Conservation (phyloP, 2,329 filamentous ascomycete species). For the Trichoderma harzianum region DNA sequence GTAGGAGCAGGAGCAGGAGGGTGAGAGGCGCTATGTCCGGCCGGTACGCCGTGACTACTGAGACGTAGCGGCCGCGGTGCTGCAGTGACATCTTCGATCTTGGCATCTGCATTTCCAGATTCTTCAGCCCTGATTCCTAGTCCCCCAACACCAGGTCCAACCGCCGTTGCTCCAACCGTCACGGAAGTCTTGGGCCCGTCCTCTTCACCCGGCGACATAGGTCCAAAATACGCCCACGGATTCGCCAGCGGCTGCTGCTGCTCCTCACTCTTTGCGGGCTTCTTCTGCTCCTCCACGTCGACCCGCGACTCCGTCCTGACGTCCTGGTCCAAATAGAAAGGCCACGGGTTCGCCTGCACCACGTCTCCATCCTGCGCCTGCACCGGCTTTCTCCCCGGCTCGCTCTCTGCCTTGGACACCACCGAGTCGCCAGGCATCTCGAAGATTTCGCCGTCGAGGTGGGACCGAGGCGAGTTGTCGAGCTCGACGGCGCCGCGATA, state of each 20-base stretch:
- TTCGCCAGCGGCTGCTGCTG: constrained; percentile 26
- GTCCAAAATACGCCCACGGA: constrained; percentile 35
- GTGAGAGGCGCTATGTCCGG: not conserved
- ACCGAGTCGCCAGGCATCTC: constrained; percentile 34
- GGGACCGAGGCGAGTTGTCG: constrained; percentile 23
- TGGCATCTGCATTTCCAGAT: not conserved
- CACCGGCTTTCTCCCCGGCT: constrained; percentile 10
- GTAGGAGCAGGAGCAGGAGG: not conserved
- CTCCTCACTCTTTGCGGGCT: not conserved
- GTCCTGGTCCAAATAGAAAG: constrained; percentile 29
- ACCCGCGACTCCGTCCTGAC: not conserved
- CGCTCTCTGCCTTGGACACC: not conserved
- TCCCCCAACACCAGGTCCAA: not conserved
- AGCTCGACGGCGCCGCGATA: constrained; percentile 29
- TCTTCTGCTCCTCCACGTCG: not conserved
- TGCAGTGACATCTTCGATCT: not conserved
- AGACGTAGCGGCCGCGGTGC: not conserved
- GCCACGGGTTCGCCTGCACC: constrained; percentile 29
- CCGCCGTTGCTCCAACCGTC: not conserved
- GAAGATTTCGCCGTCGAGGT: constrained; percentile 27
- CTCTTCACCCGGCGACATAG: constrained; percentile 17
- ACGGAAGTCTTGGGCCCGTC: not conserved
- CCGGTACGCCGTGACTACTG: not conserved
- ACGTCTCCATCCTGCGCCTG: not conserved
- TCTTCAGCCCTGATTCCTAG: not conserved